phyloP scores from a whole-genome alignment of 352 stramenopile species.

The Discostella stelligera region DNA sequence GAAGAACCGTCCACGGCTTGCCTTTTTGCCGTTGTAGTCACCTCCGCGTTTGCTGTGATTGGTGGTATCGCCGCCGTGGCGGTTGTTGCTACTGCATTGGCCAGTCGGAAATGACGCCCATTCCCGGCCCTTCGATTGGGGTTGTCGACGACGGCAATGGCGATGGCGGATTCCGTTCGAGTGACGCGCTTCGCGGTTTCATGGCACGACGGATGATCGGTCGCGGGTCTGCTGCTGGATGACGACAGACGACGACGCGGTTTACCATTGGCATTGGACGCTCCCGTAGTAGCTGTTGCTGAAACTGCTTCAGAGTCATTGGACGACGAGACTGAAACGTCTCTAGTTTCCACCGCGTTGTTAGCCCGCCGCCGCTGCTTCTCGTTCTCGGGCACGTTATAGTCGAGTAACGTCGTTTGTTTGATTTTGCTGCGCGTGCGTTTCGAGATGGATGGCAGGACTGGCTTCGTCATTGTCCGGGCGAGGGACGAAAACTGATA shows the following conservation, averaged over 20 bases:
- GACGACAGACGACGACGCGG: background rate
- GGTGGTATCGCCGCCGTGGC: background rate
- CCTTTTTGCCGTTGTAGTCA: background rate
- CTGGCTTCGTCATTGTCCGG: background rate
- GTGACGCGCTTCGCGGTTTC: background rate
- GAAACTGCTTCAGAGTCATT: background rate
- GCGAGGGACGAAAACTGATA: too few relatives aligned
- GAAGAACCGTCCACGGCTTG: background rate
- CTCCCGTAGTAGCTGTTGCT: background rate
- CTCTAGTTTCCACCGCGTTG: background rate
- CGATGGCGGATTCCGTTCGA: background rate
- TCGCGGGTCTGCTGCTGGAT: background rate
- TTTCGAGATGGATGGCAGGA: background rate
- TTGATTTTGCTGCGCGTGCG: background rate
- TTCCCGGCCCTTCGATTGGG: background rate
- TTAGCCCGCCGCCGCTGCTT: background rate
- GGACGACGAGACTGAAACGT: background rate
- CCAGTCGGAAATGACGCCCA: background rate
- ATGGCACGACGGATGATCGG: background rate
- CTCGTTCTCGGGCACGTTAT: background rate
- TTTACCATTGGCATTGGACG: background rate
- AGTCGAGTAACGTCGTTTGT: background rate
- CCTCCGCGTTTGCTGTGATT: too few relatives aligned
- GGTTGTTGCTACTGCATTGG: background rate
- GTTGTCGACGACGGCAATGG: background rate